A percentile compares a stretch with the other conserved stretches of the same genome.
Conservation (phyloP, 1,139 yeast species). For the Arxiozyma bovina region DNA sequence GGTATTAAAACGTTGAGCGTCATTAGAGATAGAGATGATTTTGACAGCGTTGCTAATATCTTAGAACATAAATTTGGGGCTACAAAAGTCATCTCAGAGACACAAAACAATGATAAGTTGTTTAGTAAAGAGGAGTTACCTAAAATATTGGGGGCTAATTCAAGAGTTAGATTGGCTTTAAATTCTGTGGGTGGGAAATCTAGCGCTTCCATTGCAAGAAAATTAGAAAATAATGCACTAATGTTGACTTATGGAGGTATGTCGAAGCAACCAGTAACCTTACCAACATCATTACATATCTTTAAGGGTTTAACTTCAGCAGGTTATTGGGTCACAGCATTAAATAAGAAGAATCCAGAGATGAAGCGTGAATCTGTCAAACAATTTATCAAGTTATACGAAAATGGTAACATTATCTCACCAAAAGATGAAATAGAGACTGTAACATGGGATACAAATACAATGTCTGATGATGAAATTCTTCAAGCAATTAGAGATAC, state of each 20-base stretch:
- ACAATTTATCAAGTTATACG: slow-evolving; percentile 58
- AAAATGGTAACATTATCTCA: slow-evolving; percentile 43
- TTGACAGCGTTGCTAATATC: slow-evolving; percentile 40
- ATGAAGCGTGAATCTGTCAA: slow-evolving; percentile 52
- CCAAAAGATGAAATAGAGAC: slow-evolving; percentile 51
- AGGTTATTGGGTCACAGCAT: slow-evolving; percentile 91
- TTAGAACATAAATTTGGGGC: slow-evolving; percentile 73
- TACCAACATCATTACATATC: slow-evolving; percentile 83
- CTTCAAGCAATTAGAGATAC: slow-evolving; percentile 46
- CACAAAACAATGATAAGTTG: slow-evolving; percentile 61
- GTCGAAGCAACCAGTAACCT: slow-evolving; percentile 87
- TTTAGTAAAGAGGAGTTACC: slow-evolving; percentile 53
- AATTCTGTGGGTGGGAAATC: slow-evolving; percentile 93
- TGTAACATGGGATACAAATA: slow-evolving; percentile 37
- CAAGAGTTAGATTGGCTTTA: slow-evolving; percentile 59
- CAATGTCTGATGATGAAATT: slow-evolving; percentile 42
- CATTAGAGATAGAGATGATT: slow-evolving; percentile 73
- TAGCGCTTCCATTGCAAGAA: slow-evolving; percentile 71
- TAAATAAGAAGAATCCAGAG: slow-evolving; percentile 55
- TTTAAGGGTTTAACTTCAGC: slow-evolving; percentile 78
- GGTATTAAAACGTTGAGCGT: slow-evolving; percentile 82
- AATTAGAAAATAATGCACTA: slow-evolving; percentile 61
- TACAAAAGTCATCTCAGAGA: slow-evolving; percentile 82
- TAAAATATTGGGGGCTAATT: slow-evolving; percentile 46
- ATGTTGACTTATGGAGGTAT: slow-evolving; percentile 94